These are phyloP conservation scores for Clonostachys sp. DNA, from an alignment of 2,329 filamentous ascomycete genomes.

Conservation along the genomic window DNA sequence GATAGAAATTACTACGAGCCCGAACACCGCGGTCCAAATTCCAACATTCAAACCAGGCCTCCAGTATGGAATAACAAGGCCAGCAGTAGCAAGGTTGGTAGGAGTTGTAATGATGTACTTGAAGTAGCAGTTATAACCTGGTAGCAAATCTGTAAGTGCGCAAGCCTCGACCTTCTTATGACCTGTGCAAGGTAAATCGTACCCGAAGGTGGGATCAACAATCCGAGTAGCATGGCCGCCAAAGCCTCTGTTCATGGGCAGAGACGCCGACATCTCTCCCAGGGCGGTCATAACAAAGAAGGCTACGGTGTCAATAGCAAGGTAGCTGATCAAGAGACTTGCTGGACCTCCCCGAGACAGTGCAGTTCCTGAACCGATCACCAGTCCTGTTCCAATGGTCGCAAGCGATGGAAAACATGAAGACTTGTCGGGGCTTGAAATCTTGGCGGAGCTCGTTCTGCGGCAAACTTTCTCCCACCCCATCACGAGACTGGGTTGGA, in stretches of 20 bases:
- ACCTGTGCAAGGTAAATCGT: too few species aligned
- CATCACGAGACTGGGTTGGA: too few species aligned
- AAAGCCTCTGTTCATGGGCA: constrained; percentile 73
- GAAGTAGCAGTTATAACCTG: constrained; percentile 84
- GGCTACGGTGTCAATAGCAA: constrained; percentile 67
- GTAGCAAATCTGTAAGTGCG: constrained; percentile 50
- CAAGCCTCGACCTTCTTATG: too few species aligned
- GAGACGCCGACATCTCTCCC: constrained; percentile 72
- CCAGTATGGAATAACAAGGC: constrained; percentile 76
- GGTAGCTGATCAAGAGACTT: constrained; percentile 62
- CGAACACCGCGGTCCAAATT: constrained; percentile 72
- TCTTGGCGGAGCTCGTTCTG: too few species aligned
- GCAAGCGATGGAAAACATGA: constrained; percentile 21
- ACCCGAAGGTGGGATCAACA: constrained; percentile 63
- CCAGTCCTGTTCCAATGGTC: constrained; percentile 69
- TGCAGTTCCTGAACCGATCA: constrained; percentile 62
- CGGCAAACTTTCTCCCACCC: too few species aligned
- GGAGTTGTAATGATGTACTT: constrained; percentile 70
- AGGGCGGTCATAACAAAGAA: constrained; percentile 70
- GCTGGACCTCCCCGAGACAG: constrained; percentile 61
- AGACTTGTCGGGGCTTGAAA: too few species aligned
- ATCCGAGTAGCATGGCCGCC: constrained; percentile 75
- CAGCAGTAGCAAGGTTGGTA: constrained; percentile 67
- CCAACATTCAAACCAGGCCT: constrained; percentile 55
- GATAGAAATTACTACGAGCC: constrained; percentile 42